phyloP scores from a whole-genome alignment of 306 rosid genomes.

The Astragalus glycyphyllos region DNA sequence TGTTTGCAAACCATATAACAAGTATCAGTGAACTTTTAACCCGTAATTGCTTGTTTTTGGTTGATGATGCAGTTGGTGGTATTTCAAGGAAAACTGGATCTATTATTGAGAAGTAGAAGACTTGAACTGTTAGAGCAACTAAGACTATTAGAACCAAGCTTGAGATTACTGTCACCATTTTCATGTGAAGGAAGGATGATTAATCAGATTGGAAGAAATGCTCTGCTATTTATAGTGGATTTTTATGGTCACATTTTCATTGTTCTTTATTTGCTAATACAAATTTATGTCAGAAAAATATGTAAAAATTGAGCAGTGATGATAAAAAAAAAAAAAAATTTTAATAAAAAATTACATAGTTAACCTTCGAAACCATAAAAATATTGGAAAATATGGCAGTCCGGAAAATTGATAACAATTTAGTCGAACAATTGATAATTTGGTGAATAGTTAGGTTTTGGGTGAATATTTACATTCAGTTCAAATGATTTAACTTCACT shows the following conservation, averaged over 20 bases:
- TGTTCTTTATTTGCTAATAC: too few species aligned
- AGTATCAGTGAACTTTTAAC: slow-evolving; percentile 29
- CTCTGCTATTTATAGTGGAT: neutral
- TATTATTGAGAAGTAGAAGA: slow-evolving; percentile 67
- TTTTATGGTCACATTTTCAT: neutral
- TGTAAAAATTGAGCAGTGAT: too few species aligned
- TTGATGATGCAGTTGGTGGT: slow-evolving; percentile 36
- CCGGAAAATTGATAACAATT: too few species aligned
- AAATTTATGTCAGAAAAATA: too few species aligned
- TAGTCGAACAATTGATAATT: too few species aligned
- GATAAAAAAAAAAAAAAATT: too few species aligned
- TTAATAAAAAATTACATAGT: too few species aligned
- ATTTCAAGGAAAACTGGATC: slow-evolving; percentile 52
- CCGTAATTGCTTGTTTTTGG: slow-evolving; percentile 56
- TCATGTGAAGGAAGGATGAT: neutral
- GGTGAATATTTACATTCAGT: too few species aligned
- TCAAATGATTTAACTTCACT: too few species aligned
- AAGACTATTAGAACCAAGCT: slow-evolving; percentile 48
- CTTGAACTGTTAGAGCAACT: slow-evolving; percentile 51
- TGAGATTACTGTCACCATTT: slow-evolving; percentile 39
- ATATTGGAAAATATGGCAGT: too few species aligned
- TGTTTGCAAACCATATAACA: neutral
- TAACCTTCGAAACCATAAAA: too few species aligned
- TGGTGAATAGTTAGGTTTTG: too few species aligned
- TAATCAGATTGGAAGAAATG: slow-evolving; percentile 25